Conservation (phyloP, 352 stramenopile species). For the Pythium periplocum region DNA sequence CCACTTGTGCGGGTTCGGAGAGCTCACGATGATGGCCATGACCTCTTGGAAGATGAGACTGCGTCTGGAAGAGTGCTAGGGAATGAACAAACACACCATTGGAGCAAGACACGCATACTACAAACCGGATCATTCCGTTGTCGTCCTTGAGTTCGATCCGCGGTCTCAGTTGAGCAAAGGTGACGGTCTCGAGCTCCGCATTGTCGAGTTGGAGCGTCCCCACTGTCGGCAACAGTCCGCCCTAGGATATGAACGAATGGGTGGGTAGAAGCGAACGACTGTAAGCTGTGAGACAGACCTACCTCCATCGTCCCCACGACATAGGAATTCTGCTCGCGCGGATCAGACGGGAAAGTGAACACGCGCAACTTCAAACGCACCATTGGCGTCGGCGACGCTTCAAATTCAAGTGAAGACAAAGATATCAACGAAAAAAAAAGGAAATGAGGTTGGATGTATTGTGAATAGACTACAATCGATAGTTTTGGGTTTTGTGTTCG, state of each 20-base stretch:
- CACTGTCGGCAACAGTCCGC: conserved; percentile 51
- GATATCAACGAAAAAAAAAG: too few species aligned
- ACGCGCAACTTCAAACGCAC: conserved; percentile 68
- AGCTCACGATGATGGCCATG: conserved; percentile 49
- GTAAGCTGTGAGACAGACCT: neutral
- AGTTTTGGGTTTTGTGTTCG: too few species aligned
- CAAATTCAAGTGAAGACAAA: too few species aligned
- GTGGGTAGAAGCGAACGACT: neutral
- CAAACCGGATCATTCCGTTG: conserved; percentile 54
- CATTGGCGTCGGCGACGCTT: conserved; percentile 10
- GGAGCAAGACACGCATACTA: neutral
- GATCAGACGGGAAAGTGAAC: conserved; percentile 70
- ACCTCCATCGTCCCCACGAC: conserved; percentile 68
- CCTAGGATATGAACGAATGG: conserved; percentile 16
- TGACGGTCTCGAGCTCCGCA: conserved; percentile 41
- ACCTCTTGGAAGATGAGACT: conserved; percentile 77
- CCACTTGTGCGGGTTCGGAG: conserved; percentile 60
- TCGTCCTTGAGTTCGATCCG: conserved; percentile 64
- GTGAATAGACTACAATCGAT: too few species aligned
- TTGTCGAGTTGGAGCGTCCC: conserved; percentile 63
- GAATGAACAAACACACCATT: neutral
- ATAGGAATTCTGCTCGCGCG: conserved; percentile 69
- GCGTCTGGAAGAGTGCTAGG: conserved; percentile 20
- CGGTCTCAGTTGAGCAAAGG: conserved; percentile 53
- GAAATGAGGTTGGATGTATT: too few species aligned